Evolutionary conservation across 345 rosid species (phyloP).

Genomic region (Litchi chinensis): DNA sequence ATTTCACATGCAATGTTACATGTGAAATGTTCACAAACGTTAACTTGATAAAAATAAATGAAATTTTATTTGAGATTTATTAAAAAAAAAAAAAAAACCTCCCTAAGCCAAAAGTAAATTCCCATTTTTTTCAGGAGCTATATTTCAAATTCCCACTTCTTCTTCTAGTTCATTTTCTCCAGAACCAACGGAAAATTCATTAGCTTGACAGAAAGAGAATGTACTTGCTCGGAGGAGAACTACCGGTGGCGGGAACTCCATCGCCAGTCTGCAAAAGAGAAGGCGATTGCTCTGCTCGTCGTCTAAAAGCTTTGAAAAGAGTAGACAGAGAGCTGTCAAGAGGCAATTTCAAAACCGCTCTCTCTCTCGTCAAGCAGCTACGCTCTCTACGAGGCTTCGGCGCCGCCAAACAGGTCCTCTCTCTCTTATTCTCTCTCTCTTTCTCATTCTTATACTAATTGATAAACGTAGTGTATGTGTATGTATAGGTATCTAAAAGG

Average conservation of each 20-base stretch:
- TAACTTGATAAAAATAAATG: too few species aligned
- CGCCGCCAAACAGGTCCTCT: constrained; percentile 45
- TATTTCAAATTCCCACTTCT: too few species aligned
- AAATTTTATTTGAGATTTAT: too few species aligned
- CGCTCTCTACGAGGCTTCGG: constrained; percentile 54
- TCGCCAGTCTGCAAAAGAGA: background rate
- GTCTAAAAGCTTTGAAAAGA: constrained; percentile 44
- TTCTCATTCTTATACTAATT: background rate
- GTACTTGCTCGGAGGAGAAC: constrained; percentile 19
- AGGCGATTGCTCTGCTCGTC: constrained; percentile 25
- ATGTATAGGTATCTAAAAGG: constrained; percentile 47
- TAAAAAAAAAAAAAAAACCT: too few species aligned
- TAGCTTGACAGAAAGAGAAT: constrained; percentile 2
- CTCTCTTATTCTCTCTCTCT: background rate
- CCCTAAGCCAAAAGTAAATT: too few species aligned
- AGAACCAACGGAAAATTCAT: too few species aligned
- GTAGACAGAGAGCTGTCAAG: constrained; percentile 47
- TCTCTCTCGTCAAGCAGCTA: constrained; percentile 49
- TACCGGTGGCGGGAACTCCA: background rate
- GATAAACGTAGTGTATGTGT: background rate
- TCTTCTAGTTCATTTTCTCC: too few species aligned
- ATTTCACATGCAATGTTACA: too few species aligned
- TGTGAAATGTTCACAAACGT: too few species aligned
- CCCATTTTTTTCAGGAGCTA: too few species aligned
- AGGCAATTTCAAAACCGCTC: constrained; percentile 43